Evolutionary conservation across 192 early-diverging fungal species (phyloP).

Genomic region (Spinellus fusiger): DNA sequence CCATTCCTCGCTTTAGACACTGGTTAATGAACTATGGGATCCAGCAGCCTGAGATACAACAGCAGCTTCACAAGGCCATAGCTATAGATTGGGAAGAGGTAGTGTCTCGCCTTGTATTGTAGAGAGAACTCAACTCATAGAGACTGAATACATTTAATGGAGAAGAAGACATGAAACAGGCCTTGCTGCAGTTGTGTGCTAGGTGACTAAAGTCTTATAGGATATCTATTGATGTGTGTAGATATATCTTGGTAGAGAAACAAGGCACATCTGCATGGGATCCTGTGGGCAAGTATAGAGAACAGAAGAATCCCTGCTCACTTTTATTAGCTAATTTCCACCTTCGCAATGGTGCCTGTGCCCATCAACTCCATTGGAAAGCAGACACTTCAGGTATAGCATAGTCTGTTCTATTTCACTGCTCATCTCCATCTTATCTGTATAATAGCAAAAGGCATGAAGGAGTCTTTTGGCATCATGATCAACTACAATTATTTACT

Average conservation of each 20-base stretch:
- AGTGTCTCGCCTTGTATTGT: neutral
- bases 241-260: slow-evolving; percentile 59
- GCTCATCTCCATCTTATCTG: neutral
- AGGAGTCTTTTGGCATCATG: slow-evolving; percentile 91
- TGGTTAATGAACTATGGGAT: slow-evolving; percentile 59
- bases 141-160: slow-evolving; percentile 3
- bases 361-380: slow-evolving; percentile 84
- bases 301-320: neutral
- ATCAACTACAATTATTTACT: slow-evolving; percentile 87
- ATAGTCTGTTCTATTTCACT: neutral
- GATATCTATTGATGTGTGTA: neutral
- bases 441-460: slow-evolving; percentile 58
- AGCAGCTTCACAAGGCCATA: neutral
- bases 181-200: slow-evolving; percentile 55
- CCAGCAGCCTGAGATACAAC: neutral
- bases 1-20: slow-evolving; percentile 78
- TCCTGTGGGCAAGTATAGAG: slow-evolving; percentile 61
- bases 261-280: slow-evolving; percentile 63
- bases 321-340: slow-evolving; percentile 79
- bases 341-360: slow-evolving; percentile 87
- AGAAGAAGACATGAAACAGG: slow-evolving; percentile 42
- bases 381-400: slow-evolving; percentile 66
- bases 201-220: neutral
- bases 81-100: neutral
- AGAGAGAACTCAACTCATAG: neutral